A percentile compares a stretch with the other conserved stretches of the same genome.
phyloP scores from a whole-genome alignment of 306 rosid species.

The Begonia masoniana region DNA sequence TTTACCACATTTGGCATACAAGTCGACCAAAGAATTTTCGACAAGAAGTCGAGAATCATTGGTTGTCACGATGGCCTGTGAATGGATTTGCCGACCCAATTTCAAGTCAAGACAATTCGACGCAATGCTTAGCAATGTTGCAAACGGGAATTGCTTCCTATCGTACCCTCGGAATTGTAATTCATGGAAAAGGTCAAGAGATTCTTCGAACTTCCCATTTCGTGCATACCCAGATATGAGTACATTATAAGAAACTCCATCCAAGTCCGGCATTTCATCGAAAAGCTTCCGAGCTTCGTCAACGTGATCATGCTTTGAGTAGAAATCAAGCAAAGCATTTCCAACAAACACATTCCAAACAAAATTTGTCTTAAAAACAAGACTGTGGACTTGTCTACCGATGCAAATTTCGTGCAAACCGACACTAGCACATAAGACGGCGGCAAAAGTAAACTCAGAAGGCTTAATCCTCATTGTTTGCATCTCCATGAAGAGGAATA shows the following conservation, averaged over 20 bases:
- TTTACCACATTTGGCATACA: conserved; percentile 83
- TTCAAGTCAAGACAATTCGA: conserved; percentile 40
- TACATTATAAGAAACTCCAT: conserved; percentile 73
- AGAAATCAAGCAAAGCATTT: conserved; percentile 82
- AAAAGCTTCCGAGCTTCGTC: conserved; percentile 45
- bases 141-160: conserved; percentile 55
- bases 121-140: conserved; percentile 76
- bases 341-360: conserved; percentile 75
- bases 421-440: conserved; percentile 47
- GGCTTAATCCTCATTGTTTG: conserved; percentile 42
- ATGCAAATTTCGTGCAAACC: conserved; percentile 42
- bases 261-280: conserved; percentile 68
- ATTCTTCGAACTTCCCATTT: conserved; percentile 34
- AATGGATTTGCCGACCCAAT: conserved; percentile 72
- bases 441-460: conserved; percentile 75
- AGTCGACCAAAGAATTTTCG: conserved; percentile 75
- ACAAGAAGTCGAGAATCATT: conserved; percentile 44
- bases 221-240: conserved; percentile 48
- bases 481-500: conserved; percentile 48
- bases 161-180: conserved; percentile 48
- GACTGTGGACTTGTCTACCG: conserved; percentile 63
- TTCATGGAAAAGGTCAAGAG: conserved; percentile 39
- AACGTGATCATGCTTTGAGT: conserved; percentile 51
- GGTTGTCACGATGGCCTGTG: conserved; percentile 43
- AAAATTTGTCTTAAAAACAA: conserved; percentile 48